phyloP scores from a whole-genome alignment of 148 eudicot genomes.

The Pouteria glomerata region DNA sequence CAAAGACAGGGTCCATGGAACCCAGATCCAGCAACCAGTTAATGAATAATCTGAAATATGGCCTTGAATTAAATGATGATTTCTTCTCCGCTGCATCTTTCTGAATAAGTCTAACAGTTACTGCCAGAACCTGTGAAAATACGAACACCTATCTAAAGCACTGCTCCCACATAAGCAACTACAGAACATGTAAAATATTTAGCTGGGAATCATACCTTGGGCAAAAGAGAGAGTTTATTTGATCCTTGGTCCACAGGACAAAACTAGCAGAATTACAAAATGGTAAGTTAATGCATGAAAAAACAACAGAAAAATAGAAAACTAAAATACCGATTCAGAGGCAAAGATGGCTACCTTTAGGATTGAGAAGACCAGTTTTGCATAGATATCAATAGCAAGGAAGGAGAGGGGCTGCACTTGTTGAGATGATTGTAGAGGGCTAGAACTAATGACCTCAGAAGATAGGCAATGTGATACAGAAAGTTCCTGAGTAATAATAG shows the following conservation, averaged over 20 bases:
- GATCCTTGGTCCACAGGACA: slow-evolving; percentile 78
- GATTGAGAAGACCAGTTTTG: slow-evolving; percentile 72
- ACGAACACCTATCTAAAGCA: background rate
- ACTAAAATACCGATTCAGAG: slow-evolving; percentile 1
- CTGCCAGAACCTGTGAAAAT: slow-evolving; percentile 56
- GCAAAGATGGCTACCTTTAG: slow-evolving; percentile 55
- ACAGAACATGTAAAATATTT: background rate
- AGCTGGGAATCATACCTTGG: slow-evolving; percentile 50
- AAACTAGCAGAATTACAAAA: slow-evolving; percentile 42
- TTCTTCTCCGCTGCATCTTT: slow-evolving; percentile 86
- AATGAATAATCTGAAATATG: slow-evolving; percentile 83
- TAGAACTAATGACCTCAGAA: slow-evolving; percentile 50
- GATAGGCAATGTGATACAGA: slow-evolving; percentile 81
- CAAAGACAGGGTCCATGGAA: slow-evolving; percentile 70
- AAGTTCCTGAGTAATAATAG: slow-evolving; percentile 50
- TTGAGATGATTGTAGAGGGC: slow-evolving; percentile 49
- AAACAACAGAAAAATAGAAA: background rate
- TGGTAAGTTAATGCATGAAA: background rate
- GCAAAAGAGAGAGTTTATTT: slow-evolving; percentile 61
- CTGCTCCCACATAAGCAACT: background rate
- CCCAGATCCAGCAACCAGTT: slow-evolving; percentile 75
- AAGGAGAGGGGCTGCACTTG: slow-evolving; percentile 68
- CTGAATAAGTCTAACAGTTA: slow-evolving; percentile 67
- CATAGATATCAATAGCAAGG: slow-evolving; percentile 90
- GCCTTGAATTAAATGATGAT: slow-evolving; percentile 79